phyloP scores from a whole-genome alignment of 2,329 filamentous ascomycete species.

The Aquanectria penicillioides region DNA sequence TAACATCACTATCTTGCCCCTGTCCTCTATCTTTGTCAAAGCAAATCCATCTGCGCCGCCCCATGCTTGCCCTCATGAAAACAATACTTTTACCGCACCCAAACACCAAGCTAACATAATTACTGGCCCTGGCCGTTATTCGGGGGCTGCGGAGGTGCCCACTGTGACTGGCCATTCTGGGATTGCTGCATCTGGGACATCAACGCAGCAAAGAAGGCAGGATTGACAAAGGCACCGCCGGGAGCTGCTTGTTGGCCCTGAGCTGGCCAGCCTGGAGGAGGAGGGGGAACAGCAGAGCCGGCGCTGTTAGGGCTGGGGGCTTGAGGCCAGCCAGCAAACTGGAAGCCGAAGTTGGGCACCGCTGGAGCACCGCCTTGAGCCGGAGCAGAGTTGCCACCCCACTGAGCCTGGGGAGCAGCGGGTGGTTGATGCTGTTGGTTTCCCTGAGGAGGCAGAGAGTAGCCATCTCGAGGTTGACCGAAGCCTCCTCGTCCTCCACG shows the following conservation, averaged over 20 bases:
- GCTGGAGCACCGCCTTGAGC: constrained; percentile 34
- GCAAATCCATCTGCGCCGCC: constrained; percentile 28
- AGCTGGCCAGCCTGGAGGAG: constrained; percentile 50
- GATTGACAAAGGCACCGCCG: constrained; percentile 63
- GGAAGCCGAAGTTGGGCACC: constrained; percentile 54
- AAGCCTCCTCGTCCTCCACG: constrained; percentile 52
- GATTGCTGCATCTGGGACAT: constrained; percentile 56
- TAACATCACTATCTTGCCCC: background rate
- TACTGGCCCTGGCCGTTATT: constrained; percentile 41
- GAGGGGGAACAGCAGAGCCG: constrained; percentile 52
- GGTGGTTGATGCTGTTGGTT: constrained; percentile 52
- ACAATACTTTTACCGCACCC: constrained; percentile 4
- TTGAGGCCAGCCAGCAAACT: constrained; percentile 55
- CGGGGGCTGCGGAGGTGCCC: constrained; percentile 44
- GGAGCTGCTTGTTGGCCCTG: constrained; percentile 47
- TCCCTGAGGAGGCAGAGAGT: constrained; percentile 53
- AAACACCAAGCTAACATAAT: constrained; percentile 1
- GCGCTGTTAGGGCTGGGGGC: constrained; percentile 39
- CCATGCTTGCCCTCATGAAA: constrained; percentile 14
- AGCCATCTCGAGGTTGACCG: constrained; percentile 49
- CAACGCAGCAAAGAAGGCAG: constrained; percentile 64
- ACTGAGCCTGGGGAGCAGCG: constrained; percentile 27
- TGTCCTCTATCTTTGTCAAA: constrained; percentile 34
- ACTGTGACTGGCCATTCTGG: constrained; percentile 44
- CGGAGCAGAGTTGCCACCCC: constrained; percentile 27